Conservation (phyloP, 2,329 filamentous ascomycete genomes). For the Elsinoe batatas region DNA sequence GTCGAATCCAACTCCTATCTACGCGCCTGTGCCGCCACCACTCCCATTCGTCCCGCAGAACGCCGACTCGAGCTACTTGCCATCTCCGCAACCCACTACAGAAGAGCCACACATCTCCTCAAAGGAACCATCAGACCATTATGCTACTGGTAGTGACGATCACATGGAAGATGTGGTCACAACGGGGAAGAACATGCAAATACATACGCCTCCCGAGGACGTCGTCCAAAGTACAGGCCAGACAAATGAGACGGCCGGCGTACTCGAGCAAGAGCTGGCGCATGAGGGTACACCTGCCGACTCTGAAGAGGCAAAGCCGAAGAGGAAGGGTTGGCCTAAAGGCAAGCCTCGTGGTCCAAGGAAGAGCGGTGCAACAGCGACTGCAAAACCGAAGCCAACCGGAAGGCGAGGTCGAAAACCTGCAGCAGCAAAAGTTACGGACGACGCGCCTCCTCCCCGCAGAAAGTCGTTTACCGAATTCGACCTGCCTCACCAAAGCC, state of each 20-base stretch:
- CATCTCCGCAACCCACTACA: constrained; percentile 3
- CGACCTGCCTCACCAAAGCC: not conserved
- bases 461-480: constrained; percentile 4
- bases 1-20: not conserved
- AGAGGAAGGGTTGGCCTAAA: constrained; percentile 33
- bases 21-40: not conserved
- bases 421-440: constrained; percentile 1
- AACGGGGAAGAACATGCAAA: constrained; percentile 7
- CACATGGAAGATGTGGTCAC: not conserved
- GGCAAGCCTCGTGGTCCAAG: constrained; percentile 34
- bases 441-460: not conserved
- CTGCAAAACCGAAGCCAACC: constrained; percentile 42
- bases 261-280: not conserved
- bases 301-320: constrained; percentile 24
- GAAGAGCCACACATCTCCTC: constrained; percentile 2
- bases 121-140: not conserved
- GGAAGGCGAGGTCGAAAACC: constrained; percentile 2
- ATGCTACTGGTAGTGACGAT: not conserved
- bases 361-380: constrained; percentile 7
- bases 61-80: constrained; percentile 1
- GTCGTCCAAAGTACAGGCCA: not conserved
- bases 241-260: not conserved
- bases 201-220: constrained; percentile 18
- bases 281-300: not conserved
- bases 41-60: not conserved